Conservation (phyloP, 1,284 basidiomycete genomes). For the Gomphus bonarii region DNA sequence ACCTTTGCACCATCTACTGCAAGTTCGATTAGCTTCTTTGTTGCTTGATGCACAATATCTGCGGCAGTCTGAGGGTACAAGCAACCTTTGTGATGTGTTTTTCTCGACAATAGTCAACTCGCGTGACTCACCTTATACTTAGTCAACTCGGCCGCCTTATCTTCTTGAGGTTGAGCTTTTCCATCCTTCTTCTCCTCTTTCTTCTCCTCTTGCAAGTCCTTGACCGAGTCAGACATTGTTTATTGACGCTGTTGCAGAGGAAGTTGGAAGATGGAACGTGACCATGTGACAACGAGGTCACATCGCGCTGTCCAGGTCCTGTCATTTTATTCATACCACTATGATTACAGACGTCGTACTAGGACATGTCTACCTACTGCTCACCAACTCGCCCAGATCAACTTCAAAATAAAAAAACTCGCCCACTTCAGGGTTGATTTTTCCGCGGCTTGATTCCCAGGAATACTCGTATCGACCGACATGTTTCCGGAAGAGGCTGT, state of each 20-base stretch:
- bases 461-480: conserved; percentile 36
- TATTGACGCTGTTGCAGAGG: neutral
- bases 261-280: neutral
- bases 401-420: neutral
- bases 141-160: conserved; percentile 64
- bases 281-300: neutral
- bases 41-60: conserved; percentile 79
- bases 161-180: conserved; percentile 27
- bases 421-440: neutral
- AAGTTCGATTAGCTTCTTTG: conserved; percentile 77
- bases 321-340: neutral
- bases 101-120: neutral
- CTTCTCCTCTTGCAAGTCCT: conserved; percentile 9
- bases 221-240: conserved; percentile 9
- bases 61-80: conserved; percentile 58
- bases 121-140: conserved; percentile 64
- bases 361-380: too few species aligned
- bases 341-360: neutral
- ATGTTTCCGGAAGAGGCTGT: conserved; percentile 22
- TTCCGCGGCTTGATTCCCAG: neutral
- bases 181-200: conserved; percentile 30
- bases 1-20: conserved; percentile 77
- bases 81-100: neutral
- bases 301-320: neutral
- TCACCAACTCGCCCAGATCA: neutral